Evolutionary conservation across 306 rosid species (phyloP), one percentile per base, ranked within the genome.

Genomic region (Dalbergia oliveri): DNA sequence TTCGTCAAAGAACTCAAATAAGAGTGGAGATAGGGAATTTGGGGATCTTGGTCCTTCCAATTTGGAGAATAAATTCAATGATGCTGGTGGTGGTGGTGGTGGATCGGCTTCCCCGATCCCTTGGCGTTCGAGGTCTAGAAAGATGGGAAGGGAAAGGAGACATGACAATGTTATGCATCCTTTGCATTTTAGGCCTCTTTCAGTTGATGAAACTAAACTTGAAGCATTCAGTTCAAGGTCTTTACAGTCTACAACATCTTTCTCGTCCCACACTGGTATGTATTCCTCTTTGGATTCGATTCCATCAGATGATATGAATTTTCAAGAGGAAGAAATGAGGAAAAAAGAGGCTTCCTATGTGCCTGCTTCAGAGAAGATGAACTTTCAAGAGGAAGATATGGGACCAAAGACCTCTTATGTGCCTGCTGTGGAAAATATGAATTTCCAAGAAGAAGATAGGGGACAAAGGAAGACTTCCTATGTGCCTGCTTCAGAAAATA

Each of bases 171-270:
- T 34, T 53, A 26, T 26, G 33, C 73, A 23, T 62, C 85, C 91
- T 58, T 65, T 73, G 8, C 92, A 90, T 75, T 91, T 88, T 73
- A 83, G 93, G 80, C 94, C 94, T 80, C 79, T 79, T 69, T 90
- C 93, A 1, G 89, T 79, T 84, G 98, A 88, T 77, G 97, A 96
- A 86, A 73, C 90, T 73, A 94, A 87, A 76, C 83, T 87, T 83
- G 97, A 89, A 69, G 90, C 88, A 16, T 69, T 86, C 64, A 78
- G 82, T 79, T 75, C 89, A 0, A 66, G 56, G 75, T 82, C 89
- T 69, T 75, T 77, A 23, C 86, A 31, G 69, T 90, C 94, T 49
- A 35, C 84, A 13, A 51, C 66, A 51, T 84, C 91, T 61, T 83
- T 86, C 79, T 86, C 95, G 47, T 88, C 97, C 18, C 85, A 72